phyloP scores from a whole-genome alignment of 163 green algal species.

The Chlorella variabilis region DNA sequence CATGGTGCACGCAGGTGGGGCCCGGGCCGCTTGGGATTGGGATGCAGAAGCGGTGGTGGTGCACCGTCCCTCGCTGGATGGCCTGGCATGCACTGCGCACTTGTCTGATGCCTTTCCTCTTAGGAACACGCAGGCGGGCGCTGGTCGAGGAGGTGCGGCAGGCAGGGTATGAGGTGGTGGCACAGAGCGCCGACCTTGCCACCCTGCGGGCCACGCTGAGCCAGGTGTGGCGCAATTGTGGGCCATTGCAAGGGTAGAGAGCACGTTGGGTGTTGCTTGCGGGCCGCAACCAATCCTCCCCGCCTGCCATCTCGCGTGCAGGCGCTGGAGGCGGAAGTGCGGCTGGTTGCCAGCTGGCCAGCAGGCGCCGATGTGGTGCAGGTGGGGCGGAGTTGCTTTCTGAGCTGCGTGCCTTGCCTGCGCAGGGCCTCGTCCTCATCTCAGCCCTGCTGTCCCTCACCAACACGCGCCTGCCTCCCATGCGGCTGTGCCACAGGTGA shows the following conservation, averaged over 20 bases:
- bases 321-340: constrained; percentile 19
- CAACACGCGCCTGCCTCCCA: too few relatives aligned
- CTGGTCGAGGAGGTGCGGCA: constrained; percentile 24
- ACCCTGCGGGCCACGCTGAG: neutral
- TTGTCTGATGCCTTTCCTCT: neutral
- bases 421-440: too few relatives aligned
- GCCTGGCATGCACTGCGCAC: neutral
- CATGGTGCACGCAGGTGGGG: too few relatives aligned
- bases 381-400: neutral
- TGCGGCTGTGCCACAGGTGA: neutral
- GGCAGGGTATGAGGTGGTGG: neutral
- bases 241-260: too few relatives aligned
- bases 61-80: too few relatives aligned
- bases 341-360: constrained; percentile 30
- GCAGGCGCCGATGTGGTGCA: constrained; percentile 11
- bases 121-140: constrained; percentile 1
- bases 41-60: neutral
- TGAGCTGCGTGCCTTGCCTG: too few relatives aligned
- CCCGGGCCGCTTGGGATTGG: neutral
- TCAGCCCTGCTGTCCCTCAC: too few relatives aligned
- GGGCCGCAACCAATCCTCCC: neutral
- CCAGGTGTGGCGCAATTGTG: neutral
- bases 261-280: too few relatives aligned
- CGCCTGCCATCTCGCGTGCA: neutral
- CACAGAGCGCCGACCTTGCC: neutral